Conservation (phyloP, 805 yeast genomes). For the Myxozyma geophila region DNA sequence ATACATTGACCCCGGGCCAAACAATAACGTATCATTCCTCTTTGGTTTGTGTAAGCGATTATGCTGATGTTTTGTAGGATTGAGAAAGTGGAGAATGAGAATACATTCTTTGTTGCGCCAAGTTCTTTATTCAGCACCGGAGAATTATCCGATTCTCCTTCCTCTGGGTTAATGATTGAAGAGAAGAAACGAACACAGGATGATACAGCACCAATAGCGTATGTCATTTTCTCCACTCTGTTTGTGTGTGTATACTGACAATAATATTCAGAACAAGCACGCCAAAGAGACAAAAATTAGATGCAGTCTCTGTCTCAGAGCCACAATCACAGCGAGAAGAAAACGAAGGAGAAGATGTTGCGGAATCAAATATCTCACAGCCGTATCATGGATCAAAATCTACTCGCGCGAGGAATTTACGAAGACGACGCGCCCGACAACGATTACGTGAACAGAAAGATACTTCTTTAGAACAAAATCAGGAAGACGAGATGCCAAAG, state of each 20-base stretch:
- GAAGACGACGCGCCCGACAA: constrained; percentile 8
- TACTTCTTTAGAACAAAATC: not conserved
- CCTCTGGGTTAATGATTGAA: not conserved
- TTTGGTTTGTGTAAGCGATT: not conserved
- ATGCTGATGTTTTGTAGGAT: not conserved
- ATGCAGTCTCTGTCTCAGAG: not conserved
- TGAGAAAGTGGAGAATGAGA: not conserved
- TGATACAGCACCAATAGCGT: not conserved
- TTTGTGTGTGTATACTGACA: not conserved
- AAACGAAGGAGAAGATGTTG: not conserved
- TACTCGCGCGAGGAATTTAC: constrained; percentile 16
- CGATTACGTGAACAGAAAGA: not conserved
- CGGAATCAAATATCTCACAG: not conserved
- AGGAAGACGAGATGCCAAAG: not conserved
- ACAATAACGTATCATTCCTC: constrained; percentile 10
- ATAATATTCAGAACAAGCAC: not conserved
- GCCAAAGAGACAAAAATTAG: not conserved
- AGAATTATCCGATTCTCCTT: not conserved
- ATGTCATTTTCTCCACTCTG: not conserved
- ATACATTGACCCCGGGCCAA: constrained; percentile 18
- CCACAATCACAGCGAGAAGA: not conserved
- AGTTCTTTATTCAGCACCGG: not conserved
- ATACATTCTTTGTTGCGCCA: not conserved
- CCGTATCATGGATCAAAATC: constrained; percentile 17
- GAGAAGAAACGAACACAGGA: not conserved